Percentiles rank a stretch among this genome's conserved stretches.
Evolutionary conservation across 441 rosid species (phyloP).

Genomic region (Populus tomentosa): DNA sequence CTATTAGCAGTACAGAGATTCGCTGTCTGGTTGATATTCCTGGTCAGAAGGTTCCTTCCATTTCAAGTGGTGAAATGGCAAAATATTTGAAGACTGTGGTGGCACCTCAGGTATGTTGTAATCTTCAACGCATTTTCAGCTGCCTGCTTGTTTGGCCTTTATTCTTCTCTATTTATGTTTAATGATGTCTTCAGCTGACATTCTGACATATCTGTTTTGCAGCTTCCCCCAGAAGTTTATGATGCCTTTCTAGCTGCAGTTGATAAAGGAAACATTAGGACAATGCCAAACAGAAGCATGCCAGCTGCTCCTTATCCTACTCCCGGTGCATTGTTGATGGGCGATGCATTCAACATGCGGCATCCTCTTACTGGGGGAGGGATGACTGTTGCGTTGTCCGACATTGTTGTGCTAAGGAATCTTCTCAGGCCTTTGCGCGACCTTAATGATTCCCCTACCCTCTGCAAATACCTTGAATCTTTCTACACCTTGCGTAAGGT

Average conservation of each 20-base stretch:
- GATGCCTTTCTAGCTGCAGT: conserved; percentile 76
- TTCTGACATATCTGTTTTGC: conserved; percentile 13
- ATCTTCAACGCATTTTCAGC: neutral
- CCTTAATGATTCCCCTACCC: conserved; percentile 57
- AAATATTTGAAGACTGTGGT: conserved; percentile 65
- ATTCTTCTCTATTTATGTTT: neutral
- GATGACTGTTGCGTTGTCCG: conserved; percentile 90
- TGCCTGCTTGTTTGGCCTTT: neutral
- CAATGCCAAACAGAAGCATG: conserved; percentile 98
- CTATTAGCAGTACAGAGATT: conserved; percentile 74
- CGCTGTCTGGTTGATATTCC: conserved; percentile 83
- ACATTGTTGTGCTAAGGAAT: conserved; percentile 69
- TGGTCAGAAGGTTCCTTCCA: conserved; percentile 80
- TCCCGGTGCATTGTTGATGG: conserved; percentile 90
- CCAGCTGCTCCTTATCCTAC: conserved; percentile 83
- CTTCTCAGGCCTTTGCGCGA: conserved; percentile 67
- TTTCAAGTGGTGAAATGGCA: conserved; percentile 80
- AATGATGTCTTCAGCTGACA: conserved; percentile 12
- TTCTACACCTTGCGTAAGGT: conserved; percentile 92
- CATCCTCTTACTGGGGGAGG: conserved; percentile 98
- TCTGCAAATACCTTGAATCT: conserved; percentile 80
- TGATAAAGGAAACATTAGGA: conserved; percentile 68
- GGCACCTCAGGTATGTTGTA: conserved; percentile 69
- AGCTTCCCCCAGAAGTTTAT: conserved; percentile 73
- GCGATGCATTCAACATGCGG: conserved; percentile 98